These are phyloP conservation scores for Rhododendron kiyosumense DNA, from an alignment of 148 eudicot genomes.

Conservation along the genomic window DNA sequence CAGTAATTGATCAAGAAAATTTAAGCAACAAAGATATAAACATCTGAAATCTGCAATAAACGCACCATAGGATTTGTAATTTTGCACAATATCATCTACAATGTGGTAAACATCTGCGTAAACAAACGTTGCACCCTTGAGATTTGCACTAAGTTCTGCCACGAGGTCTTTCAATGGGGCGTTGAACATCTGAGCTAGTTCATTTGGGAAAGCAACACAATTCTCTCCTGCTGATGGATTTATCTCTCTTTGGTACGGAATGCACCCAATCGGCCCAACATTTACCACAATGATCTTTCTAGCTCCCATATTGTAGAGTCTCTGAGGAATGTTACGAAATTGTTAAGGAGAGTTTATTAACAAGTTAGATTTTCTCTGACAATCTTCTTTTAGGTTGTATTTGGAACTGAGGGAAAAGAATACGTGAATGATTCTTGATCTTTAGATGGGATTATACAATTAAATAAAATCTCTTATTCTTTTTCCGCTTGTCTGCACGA, in stretches of 20 bases:
- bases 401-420: not conserved
- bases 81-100: conserved; percentile 41
- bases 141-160: conserved; percentile 31
- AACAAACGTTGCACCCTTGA: conserved; percentile 47
- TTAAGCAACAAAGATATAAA: not conserved
- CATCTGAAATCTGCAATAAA: not conserved
- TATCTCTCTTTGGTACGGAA: conserved; percentile 65
- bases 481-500: not conserved
- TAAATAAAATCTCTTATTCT: not conserved
- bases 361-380: not conserved
- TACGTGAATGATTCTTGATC: not conserved
- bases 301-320: conserved; percentile 75
- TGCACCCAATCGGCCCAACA: conserved; percentile 92
- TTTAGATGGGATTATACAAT: not conserved
- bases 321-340: conserved; percentile 33
- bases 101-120: conserved; percentile 65
- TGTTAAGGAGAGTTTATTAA: not conserved
- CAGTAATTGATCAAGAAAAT: not conserved
- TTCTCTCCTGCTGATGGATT: conserved; percentile 54
- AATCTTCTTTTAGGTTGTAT: not conserved
- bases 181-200: conserved; percentile 63
- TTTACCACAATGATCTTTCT: conserved; percentile 66
- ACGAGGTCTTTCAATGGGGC: conserved; percentile 41
- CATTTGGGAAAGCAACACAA: conserved; percentile 64
- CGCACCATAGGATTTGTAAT: conserved; percentile 60